Base-by-base conservation (phyloP, 2,329 filamentous ascomycete species). In the Waltergamsia citrina region DNA sequence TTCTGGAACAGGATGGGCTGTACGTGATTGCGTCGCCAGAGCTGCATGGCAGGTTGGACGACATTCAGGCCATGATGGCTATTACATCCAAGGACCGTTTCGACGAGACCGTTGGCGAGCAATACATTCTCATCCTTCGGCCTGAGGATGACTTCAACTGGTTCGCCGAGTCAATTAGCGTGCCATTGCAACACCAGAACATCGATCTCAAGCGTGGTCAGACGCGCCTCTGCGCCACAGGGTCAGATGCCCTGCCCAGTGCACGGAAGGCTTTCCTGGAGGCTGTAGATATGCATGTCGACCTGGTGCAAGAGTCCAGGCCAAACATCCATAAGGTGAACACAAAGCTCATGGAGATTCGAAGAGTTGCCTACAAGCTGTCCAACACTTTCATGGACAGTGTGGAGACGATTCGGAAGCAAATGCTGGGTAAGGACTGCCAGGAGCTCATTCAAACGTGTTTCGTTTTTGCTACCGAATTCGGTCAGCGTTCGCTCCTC, bases 321-420 rank as follows among this genome's bases (percentile, higher is more conserved):
- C 93, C 92, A 15, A 96, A 95, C 52, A 71, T 98, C 25, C 83
- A 85, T 42, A 85, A 93, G 46, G 92, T 98, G 45, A 93, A 96
- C 51, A 67, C 80, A 33, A 84, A 93, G 53, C 65, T 98, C 42
- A 90, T 86, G 48, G 93, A 94, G 54, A 94, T 95, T 48, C 88
- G 93, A 48, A 87, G 88, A 54, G 93, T 93, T 3, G 86, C 90
- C 4, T 96, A 93, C 67, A 94, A 94, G 57, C 70, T 98, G 28
- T 94, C 87, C 33, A 96, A 95, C 59, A 86, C 87, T 6, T 96
- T 98, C 59, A 95, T 98, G 86, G 90, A 96, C 57, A 95, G 87
- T 52, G 92, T 98, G 29, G 86, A 94, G 53, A 86, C 85, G 41
- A 92, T 98, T 43, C 75, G 87, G 42, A 79, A 78, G 45, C 90